Base-by-base conservation (phyloP, 192 early-diverging fungal species). In the Umbelopsis vinacea region DNA sequence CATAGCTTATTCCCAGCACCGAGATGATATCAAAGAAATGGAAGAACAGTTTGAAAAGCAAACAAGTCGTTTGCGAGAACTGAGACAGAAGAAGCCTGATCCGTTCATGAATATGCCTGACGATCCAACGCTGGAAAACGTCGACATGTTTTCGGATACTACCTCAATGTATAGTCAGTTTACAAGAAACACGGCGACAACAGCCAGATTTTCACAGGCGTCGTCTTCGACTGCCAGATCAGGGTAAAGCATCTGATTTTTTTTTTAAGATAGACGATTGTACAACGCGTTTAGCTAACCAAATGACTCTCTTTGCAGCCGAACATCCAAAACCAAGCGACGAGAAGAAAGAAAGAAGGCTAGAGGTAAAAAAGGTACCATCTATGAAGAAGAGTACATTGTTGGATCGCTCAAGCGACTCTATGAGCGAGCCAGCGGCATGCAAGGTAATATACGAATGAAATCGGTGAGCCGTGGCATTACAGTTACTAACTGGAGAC, bases 111-210 rank as follows among this genome's bases (percentile, higher is more conserved):
- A 46, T 70, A 52, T 76, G 53, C 71, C 78, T 19, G 82, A 76
- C 40, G 84, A 89, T 48, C 91, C 92, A 47, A 74, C 82, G 22
- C 72, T 94, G n/a, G 93, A 96, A 67, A 91, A 94, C 75, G 85
- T 97, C 14, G 97, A 99, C 75, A 89, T 96, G 83, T 90, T 96
- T 84, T 96, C 96, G 0, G 97, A 99, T 75, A 97, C 97, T 7
- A 92, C 93, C 5, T 96, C 94, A 6, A 95, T 97, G 94, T 91
- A 90, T 23, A 96, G 93, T 72, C 87, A 89, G 55, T 92, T 93
- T 71, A 97, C 92, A 52, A 88, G 90, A 12, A 92, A 91, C 68
- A 94, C 94, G 8, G 83, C 75, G 8, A 87, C 89, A 10, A 84
- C 87, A 40, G 86, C 89, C 22, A 82, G 88, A 24, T 76, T 88